Evolutionary conservation across 2,329 filamentous ascomycete species (phyloP).

Genomic region (Rhynchosporium graminicola): DNA sequence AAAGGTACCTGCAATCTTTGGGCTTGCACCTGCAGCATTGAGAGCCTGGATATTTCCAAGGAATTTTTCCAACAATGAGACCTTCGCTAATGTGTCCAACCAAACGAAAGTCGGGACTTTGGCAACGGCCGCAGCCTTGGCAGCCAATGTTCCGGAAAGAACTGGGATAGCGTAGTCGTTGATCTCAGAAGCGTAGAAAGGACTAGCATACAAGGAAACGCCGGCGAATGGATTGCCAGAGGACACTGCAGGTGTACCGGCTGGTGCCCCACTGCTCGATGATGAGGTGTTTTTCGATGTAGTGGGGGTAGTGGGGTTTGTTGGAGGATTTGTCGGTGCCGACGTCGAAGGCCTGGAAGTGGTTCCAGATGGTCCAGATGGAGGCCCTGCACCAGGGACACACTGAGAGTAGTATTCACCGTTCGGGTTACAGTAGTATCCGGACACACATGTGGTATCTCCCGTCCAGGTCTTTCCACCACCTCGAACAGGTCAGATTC

Average conservation of each 20-base stretch:
- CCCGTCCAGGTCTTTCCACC: slow-evolving; percentile 36
- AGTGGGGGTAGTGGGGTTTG: neutral
- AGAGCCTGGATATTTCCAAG: slow-evolving; percentile 49
- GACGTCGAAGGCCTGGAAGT: neutral
- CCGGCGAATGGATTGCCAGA: slow-evolving; percentile 53
- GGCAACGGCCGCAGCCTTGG: slow-evolving; percentile 49
- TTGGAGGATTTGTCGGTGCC: neutral
- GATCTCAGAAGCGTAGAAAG: slow-evolving; percentile 54
- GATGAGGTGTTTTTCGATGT: slow-evolving; percentile 7
- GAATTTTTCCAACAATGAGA: slow-evolving; percentile 50
- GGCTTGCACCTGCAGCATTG: slow-evolving; percentile 50
- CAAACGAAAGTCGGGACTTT: slow-evolving; percentile 54
- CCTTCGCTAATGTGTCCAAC: slow-evolving; percentile 53
- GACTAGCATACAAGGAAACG: slow-evolving; percentile 52
- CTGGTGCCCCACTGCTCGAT: neutral
- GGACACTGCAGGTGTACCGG: slow-evolving; percentile 3
- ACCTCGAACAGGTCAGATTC: slow-evolving; percentile 27
- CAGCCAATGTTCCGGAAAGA: slow-evolving; percentile 55
- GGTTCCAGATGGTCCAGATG: slow-evolving; percentile 29
- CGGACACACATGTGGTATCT: slow-evolving; percentile 36
- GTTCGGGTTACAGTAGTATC: slow-evolving; percentile 24
- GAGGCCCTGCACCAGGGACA: slow-evolving; percentile 30
- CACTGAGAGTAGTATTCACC: slow-evolving; percentile 39
- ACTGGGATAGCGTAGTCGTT: slow-evolving; percentile 60
- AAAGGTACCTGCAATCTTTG: slow-evolving; percentile 50